phyloP scores from a whole-genome alignment of 1,139 yeast genomes.

The Protomyces lactucae-debilis region DNA sequence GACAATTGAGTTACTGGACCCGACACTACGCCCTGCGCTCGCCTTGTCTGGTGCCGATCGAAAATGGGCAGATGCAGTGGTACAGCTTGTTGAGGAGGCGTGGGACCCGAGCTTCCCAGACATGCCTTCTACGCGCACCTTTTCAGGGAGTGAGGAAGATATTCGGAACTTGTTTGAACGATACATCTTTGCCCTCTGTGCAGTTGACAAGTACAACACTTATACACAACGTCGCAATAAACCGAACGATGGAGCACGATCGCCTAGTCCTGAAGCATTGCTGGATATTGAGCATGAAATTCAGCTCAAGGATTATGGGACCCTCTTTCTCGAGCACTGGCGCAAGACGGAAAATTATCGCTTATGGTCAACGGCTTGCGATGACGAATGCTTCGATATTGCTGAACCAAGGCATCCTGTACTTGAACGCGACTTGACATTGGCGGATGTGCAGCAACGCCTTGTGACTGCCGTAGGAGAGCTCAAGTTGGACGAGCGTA shows the following conservation, averaged over 20 bases:
- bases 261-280: conserved; percentile 12
- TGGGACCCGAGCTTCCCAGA: conserved; percentile 47
- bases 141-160: conserved; percentile 81
- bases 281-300: conserved; percentile 36
- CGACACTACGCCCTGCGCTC: conserved; percentile 45
- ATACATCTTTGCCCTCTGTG: conserved; percentile 67
- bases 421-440: conserved; percentile 19
- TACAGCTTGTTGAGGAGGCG: conserved; percentile 38
- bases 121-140: conserved; percentile 44
- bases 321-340: conserved; percentile 62
- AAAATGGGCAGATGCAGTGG: conserved; percentile 55
- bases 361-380: conserved; percentile 69
- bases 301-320: conserved; percentile 46
- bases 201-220: conserved; percentile 65
- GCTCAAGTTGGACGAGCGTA: conserved; percentile 20
- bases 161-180: conserved; percentile 86
- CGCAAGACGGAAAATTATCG: conserved; percentile 58
- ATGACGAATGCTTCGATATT: conserved; percentile 82
- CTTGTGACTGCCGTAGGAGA: conserved; percentile 15
- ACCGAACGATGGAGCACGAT: not conserved
- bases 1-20: conserved; percentile 48
- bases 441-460: conserved; percentile 24
- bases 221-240: conserved; percentile 38
- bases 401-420: conserved; percentile 69
- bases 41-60: conserved; percentile 60